phyloP scores from a whole-genome alignment of 148 eudicot species.

The Pouteria glomerata region DNA sequence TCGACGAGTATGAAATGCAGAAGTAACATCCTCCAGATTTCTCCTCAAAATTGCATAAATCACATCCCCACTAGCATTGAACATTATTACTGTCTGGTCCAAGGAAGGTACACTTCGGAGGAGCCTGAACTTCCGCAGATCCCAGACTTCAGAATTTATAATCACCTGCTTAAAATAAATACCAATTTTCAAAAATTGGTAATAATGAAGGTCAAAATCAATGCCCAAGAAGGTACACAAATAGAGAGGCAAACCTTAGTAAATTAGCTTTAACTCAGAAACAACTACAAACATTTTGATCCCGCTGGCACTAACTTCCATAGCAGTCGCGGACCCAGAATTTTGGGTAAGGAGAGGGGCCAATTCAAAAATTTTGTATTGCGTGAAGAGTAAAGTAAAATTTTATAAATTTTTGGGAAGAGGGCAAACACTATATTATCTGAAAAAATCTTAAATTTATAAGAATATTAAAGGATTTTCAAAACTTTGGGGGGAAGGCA shows the following conservation, averaged over 20 bases:
- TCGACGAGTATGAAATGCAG: constrained; percentile 72
- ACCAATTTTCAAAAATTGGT: neutral
- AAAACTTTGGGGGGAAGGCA: too few species aligned
- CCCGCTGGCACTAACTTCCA: too few species aligned
- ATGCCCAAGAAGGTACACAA: neutral
- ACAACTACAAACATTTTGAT: constrained; percentile 1
- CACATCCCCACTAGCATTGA: constrained; percentile 81
- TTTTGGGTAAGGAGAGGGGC: too few species aligned
- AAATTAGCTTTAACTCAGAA: neutral
- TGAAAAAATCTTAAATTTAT: too few species aligned
- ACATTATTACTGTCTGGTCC: constrained; percentile 82
- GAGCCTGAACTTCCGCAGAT: constrained; percentile 78
- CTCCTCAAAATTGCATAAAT: constrained; percentile 83
- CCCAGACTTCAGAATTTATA: constrained; percentile 98
- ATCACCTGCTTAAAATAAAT: constrained; percentile 52
- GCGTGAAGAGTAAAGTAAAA: too few species aligned
- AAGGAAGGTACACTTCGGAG: constrained; percentile 84
- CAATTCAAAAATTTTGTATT: too few species aligned
- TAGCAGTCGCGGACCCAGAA: too few species aligned
- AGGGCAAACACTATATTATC: too few species aligned
- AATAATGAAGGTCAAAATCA: neutral
- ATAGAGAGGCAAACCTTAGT: neutral
- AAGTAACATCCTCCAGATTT: constrained; percentile 72
- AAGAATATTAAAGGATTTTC: too few species aligned
- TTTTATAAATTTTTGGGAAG: too few species aligned